Evolutionary conservation across 768 basidiomycete genomes (phyloP).

Genomic region (Psilocybe tampanensis): DNA sequence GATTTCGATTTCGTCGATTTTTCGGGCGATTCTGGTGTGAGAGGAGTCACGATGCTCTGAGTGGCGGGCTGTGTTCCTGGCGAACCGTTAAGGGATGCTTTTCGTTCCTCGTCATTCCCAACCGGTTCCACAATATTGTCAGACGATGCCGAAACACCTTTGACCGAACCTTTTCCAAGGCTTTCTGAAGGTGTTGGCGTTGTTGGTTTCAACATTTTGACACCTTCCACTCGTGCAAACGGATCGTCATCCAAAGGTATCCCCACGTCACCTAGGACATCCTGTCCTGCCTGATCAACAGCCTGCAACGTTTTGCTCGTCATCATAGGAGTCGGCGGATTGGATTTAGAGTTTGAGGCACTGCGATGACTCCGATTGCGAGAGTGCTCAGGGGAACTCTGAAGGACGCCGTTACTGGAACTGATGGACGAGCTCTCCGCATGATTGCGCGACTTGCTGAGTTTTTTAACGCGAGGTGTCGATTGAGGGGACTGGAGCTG

Average conservation of each 20-base stretch:
- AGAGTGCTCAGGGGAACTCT: conserved; percentile 19
- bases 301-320: not conserved
- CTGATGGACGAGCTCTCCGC: conserved; percentile 11
- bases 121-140: conserved; percentile 7
- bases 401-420: conserved; percentile 17
- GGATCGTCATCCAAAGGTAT: conserved; percentile 53
- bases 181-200: conserved; percentile 10
- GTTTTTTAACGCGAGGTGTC: conserved; percentile 26
- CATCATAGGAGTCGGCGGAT: conserved; percentile 11
- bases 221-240: conserved; percentile 58
- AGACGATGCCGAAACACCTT: conserved; percentile 7
- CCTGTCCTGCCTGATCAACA: conserved; percentile 28
- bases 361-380: conserved; percentile 17
- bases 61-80: conserved; percentile 7
- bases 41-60: conserved; percentile 15
- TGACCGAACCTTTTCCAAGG: conserved; percentile 7
- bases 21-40: conserved; percentile 25
- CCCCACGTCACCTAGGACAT: conserved; percentile 32
- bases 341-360: conserved; percentile 17
- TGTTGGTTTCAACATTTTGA: conserved; percentile 44
- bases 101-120: conserved; percentile 3
- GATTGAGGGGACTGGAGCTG: conserved; percentile 14
- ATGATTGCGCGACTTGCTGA: conserved; percentile 30
- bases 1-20: conserved; percentile 18
- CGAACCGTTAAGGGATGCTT: not conserved